Evolutionary conservation across 371 early-diverging fungal species (phyloP), one percentile per base, ranked within the genome.

Genomic region (Thermomucor indicae-seudaticae): DNA sequence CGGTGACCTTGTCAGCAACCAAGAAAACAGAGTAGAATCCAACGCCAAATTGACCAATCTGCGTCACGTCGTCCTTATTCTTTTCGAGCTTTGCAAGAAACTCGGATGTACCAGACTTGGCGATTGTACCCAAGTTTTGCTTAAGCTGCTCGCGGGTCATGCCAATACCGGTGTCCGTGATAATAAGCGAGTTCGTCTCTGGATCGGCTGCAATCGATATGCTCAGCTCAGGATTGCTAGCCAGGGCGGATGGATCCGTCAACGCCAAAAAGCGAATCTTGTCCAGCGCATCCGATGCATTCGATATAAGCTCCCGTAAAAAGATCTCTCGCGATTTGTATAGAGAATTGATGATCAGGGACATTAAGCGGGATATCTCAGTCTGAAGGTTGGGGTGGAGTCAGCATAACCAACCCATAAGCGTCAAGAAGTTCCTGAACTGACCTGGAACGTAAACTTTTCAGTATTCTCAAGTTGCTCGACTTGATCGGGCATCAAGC

Each of bases 21-120:
- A 96, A 65, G 62, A 90, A 93, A 39, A 88, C 86, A 19, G 84
- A 93, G 76, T 98, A 98, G 70, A 97, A 97, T 19, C 98, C 98
- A 28, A 97, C 93, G 80, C 99, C 99, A 72, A 98, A 98, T 76
- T 97, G 97, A 39, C 99, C 99, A 63, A 97, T 97, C 61, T 93
- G 67, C 43, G 78, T 78, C 50, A 79, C 72, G 29, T 62, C 83
- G 47, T 84, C 86, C 58, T 71, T 72, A 45, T 66, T 66, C 19
- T 75, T 72, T 39, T 85, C 84, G 49, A 93, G 40, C 24, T 83
- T 74, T 49, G 86, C 72, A 54, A 92, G 61, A 61, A 96, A 91
- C 55, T 90, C 91, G 24, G 88, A 82, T 0, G 93, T 90, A 23
- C 90, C 90, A 7, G 90, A 90, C 66, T 93, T 93, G 47, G 99